These are phyloP conservation scores for Aspergillus bombycis DNA, from an alignment of 2,329 filamentous ascomycete species.

Conservation along the genomic window DNA sequence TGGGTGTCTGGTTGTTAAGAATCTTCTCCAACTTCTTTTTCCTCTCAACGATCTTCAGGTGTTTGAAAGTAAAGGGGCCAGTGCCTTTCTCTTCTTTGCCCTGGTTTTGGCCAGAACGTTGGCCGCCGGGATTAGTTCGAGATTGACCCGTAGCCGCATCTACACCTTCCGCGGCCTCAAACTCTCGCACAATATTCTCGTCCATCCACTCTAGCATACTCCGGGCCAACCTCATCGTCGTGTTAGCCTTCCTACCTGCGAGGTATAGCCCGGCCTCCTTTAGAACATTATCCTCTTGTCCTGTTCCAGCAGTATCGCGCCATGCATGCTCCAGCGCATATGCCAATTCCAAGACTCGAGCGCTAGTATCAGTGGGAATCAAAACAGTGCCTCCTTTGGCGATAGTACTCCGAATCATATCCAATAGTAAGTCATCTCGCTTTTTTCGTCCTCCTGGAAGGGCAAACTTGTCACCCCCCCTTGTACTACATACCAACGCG, in stretches of 20 bases:
- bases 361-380: slow-evolving; percentile 92
- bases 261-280: slow-evolving; percentile 69
- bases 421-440: slow-evolving; percentile 81
- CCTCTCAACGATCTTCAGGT: slow-evolving; percentile 80
- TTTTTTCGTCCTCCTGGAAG: slow-evolving; percentile 73
- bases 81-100: slow-evolving; percentile 49
- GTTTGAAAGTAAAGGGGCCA: slow-evolving; percentile 87
- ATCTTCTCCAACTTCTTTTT: slow-evolving; percentile 78
- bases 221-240: slow-evolving; percentile 85
- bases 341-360: slow-evolving; percentile 87
- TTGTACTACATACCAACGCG: slow-evolving; percentile 87
- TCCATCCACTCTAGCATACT: slow-evolving; percentile 99
- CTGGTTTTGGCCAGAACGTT: slow-evolving; percentile 37
- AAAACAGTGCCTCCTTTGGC: slow-evolving; percentile 85
- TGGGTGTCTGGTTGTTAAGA: slow-evolving; percentile 55
- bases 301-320: slow-evolving; percentile 64
- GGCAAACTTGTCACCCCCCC: slow-evolving; percentile 73
- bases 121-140: slow-evolving; percentile 46
- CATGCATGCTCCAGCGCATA: slow-evolving; percentile 93
- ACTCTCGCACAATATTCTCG: slow-evolving; percentile 88
- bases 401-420: slow-evolving; percentile 78
- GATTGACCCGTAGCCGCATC: slow-evolving; percentile 40
- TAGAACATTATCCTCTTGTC: slow-evolving; percentile 55
- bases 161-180: slow-evolving; percentile 65
- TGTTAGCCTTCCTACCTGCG: slow-evolving; percentile 81